phyloP scores from a whole-genome alignment of 2,329 filamentous ascomycete genomes.

The Epichloe uncinata region DNA sequence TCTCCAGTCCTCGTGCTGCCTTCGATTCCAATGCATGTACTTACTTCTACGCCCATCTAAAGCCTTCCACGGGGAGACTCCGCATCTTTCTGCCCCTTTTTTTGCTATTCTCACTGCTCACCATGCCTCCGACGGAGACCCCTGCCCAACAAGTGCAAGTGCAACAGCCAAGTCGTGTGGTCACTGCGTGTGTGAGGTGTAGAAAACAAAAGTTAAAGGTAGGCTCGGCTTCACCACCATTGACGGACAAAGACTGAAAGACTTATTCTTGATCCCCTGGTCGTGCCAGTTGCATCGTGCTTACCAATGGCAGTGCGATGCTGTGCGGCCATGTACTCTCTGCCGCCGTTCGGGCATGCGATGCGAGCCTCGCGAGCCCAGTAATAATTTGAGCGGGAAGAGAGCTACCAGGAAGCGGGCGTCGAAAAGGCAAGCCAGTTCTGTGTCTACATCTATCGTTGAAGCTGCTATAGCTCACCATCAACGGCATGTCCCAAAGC shows the following conservation, averaged over 20 bases:
- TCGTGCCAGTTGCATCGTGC: background rate
- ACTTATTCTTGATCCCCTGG: background rate
- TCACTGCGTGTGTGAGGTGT: conserved; percentile 2
- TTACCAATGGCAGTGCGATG: conserved; percentile 2
- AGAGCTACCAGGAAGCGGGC: background rate
- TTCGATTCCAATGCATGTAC: background rate
- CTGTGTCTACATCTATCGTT: background rate
- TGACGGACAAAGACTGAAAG: background rate
- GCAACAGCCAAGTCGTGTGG: background rate
- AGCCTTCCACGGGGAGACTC: background rate
- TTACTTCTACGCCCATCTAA: background rate
- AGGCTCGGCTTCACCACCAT: background rate
- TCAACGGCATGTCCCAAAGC: background rate
- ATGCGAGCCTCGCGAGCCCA: conserved; percentile 1
- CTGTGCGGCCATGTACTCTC: conserved; percentile 1
- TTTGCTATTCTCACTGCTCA: no score
- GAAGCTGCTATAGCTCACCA: background rate
- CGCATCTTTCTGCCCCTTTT: no score
- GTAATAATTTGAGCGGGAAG: background rate
- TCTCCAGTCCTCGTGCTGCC: no score
- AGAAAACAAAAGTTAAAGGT: conserved; percentile 4
- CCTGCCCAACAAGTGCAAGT: background rate
- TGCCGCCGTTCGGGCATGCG: conserved; percentile 1
- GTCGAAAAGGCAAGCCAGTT: background rate
- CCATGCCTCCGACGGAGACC: conserved; percentile 1